These are phyloP conservation scores for Tuber umbilicatum DNA, from an alignment of 495 filamentous ascomycete species.

Conservation along the genomic window DNA sequence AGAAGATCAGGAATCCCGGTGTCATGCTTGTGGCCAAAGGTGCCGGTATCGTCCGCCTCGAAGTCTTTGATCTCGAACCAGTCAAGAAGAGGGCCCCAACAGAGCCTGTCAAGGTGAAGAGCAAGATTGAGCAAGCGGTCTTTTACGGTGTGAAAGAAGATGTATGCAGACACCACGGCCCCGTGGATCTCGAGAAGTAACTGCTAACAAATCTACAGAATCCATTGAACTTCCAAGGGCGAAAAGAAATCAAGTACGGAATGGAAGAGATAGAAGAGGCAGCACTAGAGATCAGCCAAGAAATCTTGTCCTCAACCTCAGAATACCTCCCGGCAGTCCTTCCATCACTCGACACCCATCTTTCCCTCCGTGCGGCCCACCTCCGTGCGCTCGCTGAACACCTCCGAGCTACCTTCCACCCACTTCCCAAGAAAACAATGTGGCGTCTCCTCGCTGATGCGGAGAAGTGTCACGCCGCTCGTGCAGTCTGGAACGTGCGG, in stretches of 20 bases:
- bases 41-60: conserved; percentile 71
- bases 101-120: conserved; percentile 61
- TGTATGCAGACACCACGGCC: conserved; percentile 16
- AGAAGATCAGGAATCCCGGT: conserved; percentile 55
- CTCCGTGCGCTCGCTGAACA: conserved; percentile 64
- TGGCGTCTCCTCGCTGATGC: conserved; percentile 86
- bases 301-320: conserved; percentile 69
- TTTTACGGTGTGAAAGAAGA: conserved; percentile 72
- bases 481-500: conserved; percentile 63
- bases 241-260: conserved; percentile 57
- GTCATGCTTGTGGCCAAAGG: conserved; percentile 69
- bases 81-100: conserved; percentile 32
- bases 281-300: conserved; percentile 68
- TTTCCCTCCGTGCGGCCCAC: conserved; percentile 61
- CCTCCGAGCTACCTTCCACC: conserved; percentile 51
- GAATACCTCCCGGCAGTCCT: conserved; percentile 62
- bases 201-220: conserved; percentile 49
- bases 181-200: conserved; percentile 1
- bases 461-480: conserved; percentile 82
- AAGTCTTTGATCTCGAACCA: conserved; percentile 51
- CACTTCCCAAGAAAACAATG: conserved; percentile 55
- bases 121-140: conserved; percentile 87
- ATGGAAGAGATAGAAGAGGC: conserved; percentile 67
- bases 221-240: conserved; percentile 67
- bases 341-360: conserved; percentile 71